Base-by-base conservation (phyloP, 345 rosid genomes). In the Eucalyptus pumila region DNA sequence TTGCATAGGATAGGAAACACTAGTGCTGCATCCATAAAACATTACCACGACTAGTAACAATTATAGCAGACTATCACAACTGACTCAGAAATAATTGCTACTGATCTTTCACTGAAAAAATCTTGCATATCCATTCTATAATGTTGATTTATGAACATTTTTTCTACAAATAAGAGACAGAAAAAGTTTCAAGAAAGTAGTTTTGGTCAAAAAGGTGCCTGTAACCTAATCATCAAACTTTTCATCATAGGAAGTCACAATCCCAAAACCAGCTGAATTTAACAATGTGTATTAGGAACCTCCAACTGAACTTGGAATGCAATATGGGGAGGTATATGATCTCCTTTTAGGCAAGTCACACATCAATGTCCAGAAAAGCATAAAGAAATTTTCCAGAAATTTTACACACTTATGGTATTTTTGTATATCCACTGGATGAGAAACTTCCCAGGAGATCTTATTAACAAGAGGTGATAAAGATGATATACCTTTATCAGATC, bases 401-500 rank as follows among this genome's bases (percentile, higher is more conserved):
- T 62, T 62, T 30, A 44, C 83, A 76, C 3, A 0, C 83, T 76
- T 37, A 5, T 37, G 81, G 81, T 72, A 72, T 72, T 34, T 86
- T 30, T 30, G 87, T 16, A 11, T 50, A 21, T 23, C 47, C 85
- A 23, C 47, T 21, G 47, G 30, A 40, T 76, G 47, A 40, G 85
- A 76, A 21, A 23, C 85, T 76, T 40, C 47, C 42, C 30, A 21
- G 24, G 30, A 76, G 47, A 40, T 76, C 85, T 23, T 40, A 37
- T 76, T 37, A 40, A 76, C 85, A 21, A 76, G 47, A 76, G 47
- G 45, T 76, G 47, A 76, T 37, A 88, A 83, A 89, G 50, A 88
- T 44, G 72, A 85, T 3, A 15, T 94, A 97, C 99, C 98, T 95
- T 96, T 48, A 97, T 89, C 91, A 98, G 93, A 85, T 94, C 95